phyloP scores from a whole-genome alignment of 345 rosid genomes.

The Atalantia buxifolia region DNA sequence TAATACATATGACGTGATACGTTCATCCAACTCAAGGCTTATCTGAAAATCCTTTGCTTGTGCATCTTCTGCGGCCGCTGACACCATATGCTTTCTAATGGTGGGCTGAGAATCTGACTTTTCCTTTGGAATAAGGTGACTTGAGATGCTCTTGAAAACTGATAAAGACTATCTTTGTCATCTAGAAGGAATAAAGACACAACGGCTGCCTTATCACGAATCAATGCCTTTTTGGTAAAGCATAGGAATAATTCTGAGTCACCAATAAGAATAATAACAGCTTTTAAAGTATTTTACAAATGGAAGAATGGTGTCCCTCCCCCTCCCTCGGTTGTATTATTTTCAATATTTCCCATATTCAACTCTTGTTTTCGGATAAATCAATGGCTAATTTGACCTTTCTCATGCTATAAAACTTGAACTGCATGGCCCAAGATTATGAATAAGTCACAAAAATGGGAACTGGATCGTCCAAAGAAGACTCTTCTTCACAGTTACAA shows the following conservation, averaged over 20 bases:
- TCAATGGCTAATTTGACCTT: not conserved
- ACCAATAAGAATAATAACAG: not conserved
- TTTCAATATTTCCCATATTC: too few relatives aligned
- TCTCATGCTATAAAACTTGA: not conserved
- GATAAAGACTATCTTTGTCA: not conserved
- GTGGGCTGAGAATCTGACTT: not conserved
- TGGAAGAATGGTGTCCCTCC: not conserved
- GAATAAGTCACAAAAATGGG: conserved; percentile 23
- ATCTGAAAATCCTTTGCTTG: too few relatives aligned
- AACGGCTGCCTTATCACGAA: not conserved
- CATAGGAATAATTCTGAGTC: not conserved
- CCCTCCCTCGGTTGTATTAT: not conserved
- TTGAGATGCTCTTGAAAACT: not conserved
- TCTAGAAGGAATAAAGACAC: not conserved
- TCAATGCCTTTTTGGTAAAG: not conserved
- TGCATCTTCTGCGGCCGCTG: not conserved
- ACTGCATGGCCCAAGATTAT: not conserved
- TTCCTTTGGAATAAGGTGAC: not conserved
- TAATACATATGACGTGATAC: too few relatives aligned
- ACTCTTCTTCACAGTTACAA: conserved; percentile 20
- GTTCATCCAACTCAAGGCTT: too few relatives aligned
- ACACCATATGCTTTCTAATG: not conserved
- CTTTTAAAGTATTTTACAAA: not conserved
- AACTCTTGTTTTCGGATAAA: too few relatives aligned
- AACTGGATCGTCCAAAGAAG: conserved; percentile 7